Evolutionary conservation across 2,329 filamentous ascomycete species (phyloP).

Genomic region (Claviceps maximensis): DNA sequence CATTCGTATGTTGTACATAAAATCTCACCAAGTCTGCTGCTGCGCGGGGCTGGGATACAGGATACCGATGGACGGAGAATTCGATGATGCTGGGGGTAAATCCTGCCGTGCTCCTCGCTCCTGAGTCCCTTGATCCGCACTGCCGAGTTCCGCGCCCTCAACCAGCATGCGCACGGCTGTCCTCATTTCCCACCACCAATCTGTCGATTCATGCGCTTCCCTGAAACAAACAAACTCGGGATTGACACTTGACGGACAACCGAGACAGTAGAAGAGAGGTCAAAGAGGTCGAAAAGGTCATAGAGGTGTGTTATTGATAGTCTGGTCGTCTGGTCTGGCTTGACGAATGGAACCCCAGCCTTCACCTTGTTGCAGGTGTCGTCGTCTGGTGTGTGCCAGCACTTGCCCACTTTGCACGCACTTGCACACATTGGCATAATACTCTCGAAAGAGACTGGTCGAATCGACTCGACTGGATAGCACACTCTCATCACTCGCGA

Average conservation of each 20-base stretch:
- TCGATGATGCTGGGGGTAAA: neutral
- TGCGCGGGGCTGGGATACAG: neutral
- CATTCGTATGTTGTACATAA: neutral
- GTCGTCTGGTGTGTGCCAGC: neutral
- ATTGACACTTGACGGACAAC: neutral
- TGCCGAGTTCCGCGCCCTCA: neutral
- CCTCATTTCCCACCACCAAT: neutral
- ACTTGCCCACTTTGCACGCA: no score
- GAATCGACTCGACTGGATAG: no score
- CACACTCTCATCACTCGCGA: no score
- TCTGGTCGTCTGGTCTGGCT: neutral
- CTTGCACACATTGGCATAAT: no score
- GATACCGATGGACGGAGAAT: neutral
- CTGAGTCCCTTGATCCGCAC: neutral
- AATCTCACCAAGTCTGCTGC: neutral
- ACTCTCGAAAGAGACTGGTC: no score
- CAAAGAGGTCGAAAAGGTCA: neutral
- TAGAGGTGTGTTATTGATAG: neutral
- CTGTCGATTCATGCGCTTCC: neutral
- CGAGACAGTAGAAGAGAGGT: neutral
- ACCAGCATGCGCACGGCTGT: neutral
- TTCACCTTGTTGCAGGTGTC: neutral
- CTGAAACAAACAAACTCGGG: neutral
- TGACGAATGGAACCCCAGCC: neutral
- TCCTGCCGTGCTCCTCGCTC: conserved; percentile 1